A percentile compares a stretch with the other conserved stretches of the same genome.
Evolutionary conservation across 225 moss, liverwort and hornwort genomes (phyloP).

Genomic region (Ulota crispa): DNA sequence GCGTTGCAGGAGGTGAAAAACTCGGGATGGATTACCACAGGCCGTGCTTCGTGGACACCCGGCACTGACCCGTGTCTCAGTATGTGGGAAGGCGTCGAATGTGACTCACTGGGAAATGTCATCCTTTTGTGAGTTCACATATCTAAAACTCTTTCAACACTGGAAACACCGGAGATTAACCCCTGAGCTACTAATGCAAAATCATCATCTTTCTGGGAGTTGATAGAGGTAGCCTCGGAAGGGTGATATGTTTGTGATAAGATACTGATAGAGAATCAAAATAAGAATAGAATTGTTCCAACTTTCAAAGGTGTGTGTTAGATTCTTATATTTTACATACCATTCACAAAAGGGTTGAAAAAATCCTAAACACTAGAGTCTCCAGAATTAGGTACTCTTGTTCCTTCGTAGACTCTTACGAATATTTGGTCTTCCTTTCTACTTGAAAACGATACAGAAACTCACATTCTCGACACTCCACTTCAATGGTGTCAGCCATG

Average conservation of each 20-base stretch:
- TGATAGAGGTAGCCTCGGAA: too few relatives aligned
- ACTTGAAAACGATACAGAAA: not conserved
- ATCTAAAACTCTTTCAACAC: not conserved
- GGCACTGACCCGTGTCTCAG: constrained; percentile 34
- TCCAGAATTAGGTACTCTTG: too few relatives aligned
- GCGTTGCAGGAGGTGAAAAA: constrained; percentile 35
- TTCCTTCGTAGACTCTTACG: too few relatives aligned
- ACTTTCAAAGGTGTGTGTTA: too few relatives aligned
- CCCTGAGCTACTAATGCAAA: too few relatives aligned
- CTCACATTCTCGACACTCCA: not conserved
- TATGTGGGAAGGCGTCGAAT: constrained; percentile 30
- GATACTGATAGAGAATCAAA: not conserved
- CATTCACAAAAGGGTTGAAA: not conserved
- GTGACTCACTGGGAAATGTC: constrained; percentile 25
- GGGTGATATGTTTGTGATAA: not conserved
- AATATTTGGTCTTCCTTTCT: not conserved
- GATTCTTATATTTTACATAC: not conserved
- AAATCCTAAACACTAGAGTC: not conserved
- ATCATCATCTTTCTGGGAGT: too few relatives aligned
- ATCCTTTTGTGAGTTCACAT: constrained; percentile 27
- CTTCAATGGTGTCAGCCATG: not conserved
- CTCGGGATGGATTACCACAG: constrained; percentile 27
- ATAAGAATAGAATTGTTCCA: not conserved
- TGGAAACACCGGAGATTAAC: too few relatives aligned
- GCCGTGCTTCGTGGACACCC: constrained; percentile 23